Evolutionary conservation across 495 filamentous ascomycete genomes (phyloP).

Genomic region (Melanomma pulvis-pyrius): DNA sequence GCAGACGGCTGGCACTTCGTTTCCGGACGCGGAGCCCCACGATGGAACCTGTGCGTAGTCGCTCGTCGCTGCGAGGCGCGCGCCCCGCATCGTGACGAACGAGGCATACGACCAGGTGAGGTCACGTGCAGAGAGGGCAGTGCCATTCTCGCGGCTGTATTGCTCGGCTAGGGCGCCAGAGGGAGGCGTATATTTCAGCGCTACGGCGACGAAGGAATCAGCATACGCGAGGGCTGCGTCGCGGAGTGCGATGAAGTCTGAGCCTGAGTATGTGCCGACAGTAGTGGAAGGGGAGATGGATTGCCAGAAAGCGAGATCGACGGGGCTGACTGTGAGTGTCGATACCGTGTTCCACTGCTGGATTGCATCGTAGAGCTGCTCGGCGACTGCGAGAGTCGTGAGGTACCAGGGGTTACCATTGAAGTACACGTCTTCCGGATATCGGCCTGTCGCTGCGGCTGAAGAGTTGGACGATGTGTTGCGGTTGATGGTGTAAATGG

Average conservation of each 20-base stretch:
- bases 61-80: constrained; percentile 47
- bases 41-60: constrained; percentile 49
- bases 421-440: constrained; percentile 69
- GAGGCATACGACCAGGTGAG: constrained; percentile 74
- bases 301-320: constrained; percentile 61
- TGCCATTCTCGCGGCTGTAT: constrained; percentile 56
- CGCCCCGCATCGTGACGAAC: constrained; percentile 62
- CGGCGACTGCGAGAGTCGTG: constrained; percentile 64
- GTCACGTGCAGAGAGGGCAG: constrained; percentile 57
- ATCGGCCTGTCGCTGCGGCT: constrained; percentile 67
- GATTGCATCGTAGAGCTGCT: constrained; percentile 66
- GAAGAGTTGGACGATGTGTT: constrained; percentile 44
- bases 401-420: constrained; percentile 62
- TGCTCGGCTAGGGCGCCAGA: constrained; percentile 66
- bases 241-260: constrained; percentile 54
- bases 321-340: constrained; percentile 54
- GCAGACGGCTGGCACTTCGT: constrained; percentile 58
- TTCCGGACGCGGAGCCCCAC: constrained; percentile 56
- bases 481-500: constrained; percentile 50
- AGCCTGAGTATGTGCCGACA: constrained; percentile 59
- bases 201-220: constrained; percentile 62
- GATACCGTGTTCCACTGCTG: constrained; percentile 60
- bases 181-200: constrained; percentile 50
- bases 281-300: constrained; percentile 52
- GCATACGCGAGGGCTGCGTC: constrained; percentile 61